A percentile compares a stretch with the other conserved stretches of the same genome.
These are phyloP conservation scores for Oehlia diaphana DNA, from an alignment of 192 early-diverging fungal genomes.

Conservation along the genomic window DNA sequence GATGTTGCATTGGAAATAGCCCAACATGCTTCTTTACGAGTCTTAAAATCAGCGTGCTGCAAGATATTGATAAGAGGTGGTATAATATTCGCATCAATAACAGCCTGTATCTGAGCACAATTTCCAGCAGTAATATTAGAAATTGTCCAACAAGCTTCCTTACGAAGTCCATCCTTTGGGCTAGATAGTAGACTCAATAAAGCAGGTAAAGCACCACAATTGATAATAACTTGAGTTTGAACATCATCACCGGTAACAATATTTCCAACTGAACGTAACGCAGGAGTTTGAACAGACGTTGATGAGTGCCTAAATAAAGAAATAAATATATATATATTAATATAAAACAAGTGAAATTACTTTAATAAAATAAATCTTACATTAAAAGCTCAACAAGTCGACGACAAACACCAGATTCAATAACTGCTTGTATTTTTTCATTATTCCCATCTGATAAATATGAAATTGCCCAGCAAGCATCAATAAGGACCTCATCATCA, in stretches of 20 bases:
- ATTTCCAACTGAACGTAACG: slow-evolving; percentile 96
- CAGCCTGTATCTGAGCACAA: slow-evolving; percentile 87
- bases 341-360: background rate
- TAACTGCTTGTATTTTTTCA: slow-evolving; percentile 97
- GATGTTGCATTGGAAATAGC: slow-evolving; percentile 98
- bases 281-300: slow-evolving; percentile 92
- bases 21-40: slow-evolving; percentile 99
- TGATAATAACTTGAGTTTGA: slow-evolving; percentile 96
- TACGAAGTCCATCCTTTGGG: slow-evolving; percentile 93
- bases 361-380: slow-evolving; percentile 24
- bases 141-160: slow-evolving; percentile 99
- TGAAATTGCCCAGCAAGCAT: slow-evolving; percentile 99
- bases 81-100: slow-evolving; percentile 94
- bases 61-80: slow-evolving; percentile 89
- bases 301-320: slow-evolving; percentile 57
- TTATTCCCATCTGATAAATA: slow-evolving; percentile 97
- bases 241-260: slow-evolving; percentile 98
- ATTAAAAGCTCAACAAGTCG: slow-evolving; percentile 92
- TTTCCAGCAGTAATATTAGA: slow-evolving; percentile 99
- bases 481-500: slow-evolving; percentile 95
- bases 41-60: slow-evolving; percentile 91
- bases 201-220: slow-evolving; percentile 81
- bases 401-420: slow-evolving; percentile 91
- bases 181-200: slow-evolving; percentile 81
- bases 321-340: background rate